Conservation (phyloP, 495 filamentous ascomycete species). For the Chaetomium cochliodes region DNA sequence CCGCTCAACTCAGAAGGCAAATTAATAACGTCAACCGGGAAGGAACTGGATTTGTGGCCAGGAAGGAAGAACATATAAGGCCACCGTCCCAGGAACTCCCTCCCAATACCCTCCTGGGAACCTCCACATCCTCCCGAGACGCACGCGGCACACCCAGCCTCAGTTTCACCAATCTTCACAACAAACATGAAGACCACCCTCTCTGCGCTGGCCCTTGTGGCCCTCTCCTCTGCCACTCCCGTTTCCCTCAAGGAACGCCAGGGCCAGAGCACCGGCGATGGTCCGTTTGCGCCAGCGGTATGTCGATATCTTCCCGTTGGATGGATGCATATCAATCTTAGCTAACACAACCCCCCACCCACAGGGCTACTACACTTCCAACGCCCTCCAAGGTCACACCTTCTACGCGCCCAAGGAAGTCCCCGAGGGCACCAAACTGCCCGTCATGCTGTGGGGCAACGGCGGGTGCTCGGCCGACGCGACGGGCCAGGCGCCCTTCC, state of each 20-base stretch:
- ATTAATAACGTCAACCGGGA: background rate
- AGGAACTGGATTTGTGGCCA: background rate
- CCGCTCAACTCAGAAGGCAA: background rate
- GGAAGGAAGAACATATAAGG: no score
- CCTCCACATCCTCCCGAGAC: background rate
- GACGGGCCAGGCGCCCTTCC: conserved; percentile 17
- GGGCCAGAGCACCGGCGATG: background rate
- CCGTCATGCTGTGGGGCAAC: conserved; percentile 40
- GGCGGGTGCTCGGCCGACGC: conserved; percentile 36
- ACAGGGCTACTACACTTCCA: conserved; percentile 2
- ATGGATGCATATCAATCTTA: no score
- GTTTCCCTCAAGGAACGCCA: background rate
- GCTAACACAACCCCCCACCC: background rate
- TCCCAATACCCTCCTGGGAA: no score
- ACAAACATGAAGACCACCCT: background rate
- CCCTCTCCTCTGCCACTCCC: background rate
- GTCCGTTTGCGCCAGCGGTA: conserved; percentile 2
- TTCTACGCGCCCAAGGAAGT: conserved; percentile 27
- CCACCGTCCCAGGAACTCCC: no score
- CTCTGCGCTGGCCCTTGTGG: background rate
- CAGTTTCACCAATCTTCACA: background rate
- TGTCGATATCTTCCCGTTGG: background rate
- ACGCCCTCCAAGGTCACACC: conserved; percentile 32
- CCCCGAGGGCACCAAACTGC: conserved; percentile 27
- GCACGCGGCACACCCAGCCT: background rate